phyloP scores from a whole-genome alignment of 805 yeast species.

The Yarrowia sp. region DNA sequence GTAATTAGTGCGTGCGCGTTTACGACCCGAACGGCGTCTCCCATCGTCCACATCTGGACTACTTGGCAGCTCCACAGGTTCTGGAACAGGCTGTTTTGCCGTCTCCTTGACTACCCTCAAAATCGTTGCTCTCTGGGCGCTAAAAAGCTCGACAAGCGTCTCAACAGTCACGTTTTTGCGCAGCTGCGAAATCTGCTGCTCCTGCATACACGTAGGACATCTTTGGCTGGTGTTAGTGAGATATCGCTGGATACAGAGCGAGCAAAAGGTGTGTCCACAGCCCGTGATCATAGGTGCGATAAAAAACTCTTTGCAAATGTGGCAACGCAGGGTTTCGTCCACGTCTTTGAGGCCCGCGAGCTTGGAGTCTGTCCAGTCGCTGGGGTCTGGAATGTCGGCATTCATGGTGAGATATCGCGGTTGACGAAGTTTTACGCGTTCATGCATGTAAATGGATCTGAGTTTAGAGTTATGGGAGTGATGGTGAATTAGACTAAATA shows the following conservation, averaged over 20 bases:
- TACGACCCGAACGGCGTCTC: background rate
- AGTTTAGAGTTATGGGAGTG: no score
- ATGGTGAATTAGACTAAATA: background rate
- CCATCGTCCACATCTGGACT: constrained; percentile 14
- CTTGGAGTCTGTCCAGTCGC: constrained; percentile 60
- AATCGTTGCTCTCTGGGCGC: background rate
- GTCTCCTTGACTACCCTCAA: background rate
- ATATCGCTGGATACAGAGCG: constrained; percentile 75
- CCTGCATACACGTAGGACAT: constrained; percentile 77
- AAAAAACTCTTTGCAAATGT: constrained; percentile 80
- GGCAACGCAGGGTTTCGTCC: constrained; percentile 75
- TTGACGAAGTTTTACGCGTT: constrained; percentile 6
- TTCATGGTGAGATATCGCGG: background rate
- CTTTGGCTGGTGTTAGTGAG: constrained; percentile 50
- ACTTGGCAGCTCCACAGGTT: background rate
- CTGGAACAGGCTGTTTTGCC: background rate
- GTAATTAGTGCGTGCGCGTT: background rate
- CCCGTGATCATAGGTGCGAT: constrained; percentile 76
- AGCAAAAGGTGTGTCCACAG: constrained; percentile 88
- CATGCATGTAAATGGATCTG: constrained; percentile 4
- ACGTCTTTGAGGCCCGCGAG: constrained; percentile 57
- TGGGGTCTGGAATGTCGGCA: constrained; percentile 50
- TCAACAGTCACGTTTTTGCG: constrained; percentile 67
- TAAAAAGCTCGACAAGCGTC: constrained; percentile 51
- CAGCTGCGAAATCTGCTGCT: constrained; percentile 65